Conservation (phyloP, 164 flowering plant species). For the Chloranthus sessilifolius region DNA sequence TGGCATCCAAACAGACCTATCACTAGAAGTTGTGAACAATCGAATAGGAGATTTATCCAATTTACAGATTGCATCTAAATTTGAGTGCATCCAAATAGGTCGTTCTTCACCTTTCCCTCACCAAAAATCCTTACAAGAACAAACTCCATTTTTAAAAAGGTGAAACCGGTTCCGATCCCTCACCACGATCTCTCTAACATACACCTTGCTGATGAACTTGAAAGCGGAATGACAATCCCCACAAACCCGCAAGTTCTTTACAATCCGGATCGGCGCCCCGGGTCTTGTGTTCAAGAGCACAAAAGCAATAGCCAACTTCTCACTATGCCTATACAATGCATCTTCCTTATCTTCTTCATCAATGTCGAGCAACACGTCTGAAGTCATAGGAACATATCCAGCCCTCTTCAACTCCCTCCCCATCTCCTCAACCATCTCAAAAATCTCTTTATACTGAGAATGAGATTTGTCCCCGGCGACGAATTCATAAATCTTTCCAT, state of each 20-base stretch:
- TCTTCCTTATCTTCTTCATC: slow-evolving; percentile 20
- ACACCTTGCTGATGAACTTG: slow-evolving; percentile 12
- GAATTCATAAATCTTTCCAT: slow-evolving; percentile 13
- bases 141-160: slow-evolving; percentile 9
- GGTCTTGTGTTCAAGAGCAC: slow-evolving; percentile 12
- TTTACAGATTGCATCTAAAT: too few species aligned
- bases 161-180: slow-evolving; percentile 17
- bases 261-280: slow-evolving; percentile 14
- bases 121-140: slow-evolving; percentile 16
- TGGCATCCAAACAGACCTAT: too few species aligned
- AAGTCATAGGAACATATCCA: slow-evolving; percentile 10
- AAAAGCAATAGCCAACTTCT: slow-evolving; percentile 18
- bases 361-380: slow-evolving; percentile 17
- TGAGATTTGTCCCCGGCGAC: slow-evolving; percentile 14
- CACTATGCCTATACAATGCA: slow-evolving; percentile 13
- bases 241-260: slow-evolving; percentile 18
- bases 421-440: slow-evolving; percentile 18
- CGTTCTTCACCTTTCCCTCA: too few species aligned
- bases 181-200: slow-evolving; percentile 13
- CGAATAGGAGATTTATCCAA: too few species aligned
- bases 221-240: slow-evolving; percentile 17
- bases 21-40: too few species aligned
- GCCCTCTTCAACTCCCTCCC: slow-evolving; percentile 10
- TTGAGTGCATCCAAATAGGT: too few species aligned
- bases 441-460: slow-evolving; percentile 10